Evolutionary conservation across 345 rosid genomes (phyloP).

Genomic region (Passiflora organensis): DNA sequence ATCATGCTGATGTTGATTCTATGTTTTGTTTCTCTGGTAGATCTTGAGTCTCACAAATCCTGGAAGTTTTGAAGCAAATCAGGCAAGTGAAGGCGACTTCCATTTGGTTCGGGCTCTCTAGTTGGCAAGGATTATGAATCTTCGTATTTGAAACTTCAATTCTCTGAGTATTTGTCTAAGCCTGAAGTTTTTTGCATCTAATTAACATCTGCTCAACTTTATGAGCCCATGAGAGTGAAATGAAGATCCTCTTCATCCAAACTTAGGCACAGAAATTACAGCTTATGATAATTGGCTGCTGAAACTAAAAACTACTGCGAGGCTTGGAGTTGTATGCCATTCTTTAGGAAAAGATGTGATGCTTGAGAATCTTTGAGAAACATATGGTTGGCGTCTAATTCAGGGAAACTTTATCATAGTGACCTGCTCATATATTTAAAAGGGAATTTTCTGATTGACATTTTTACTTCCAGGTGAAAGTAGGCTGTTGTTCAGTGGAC

Average conservation of each 20-base stretch:
- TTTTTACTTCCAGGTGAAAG: slow-evolving; percentile 59
- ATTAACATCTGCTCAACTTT: no score
- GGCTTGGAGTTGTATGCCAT: background rate
- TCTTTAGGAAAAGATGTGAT: background rate
- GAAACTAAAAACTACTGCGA: background rate
- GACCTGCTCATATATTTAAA: no score
- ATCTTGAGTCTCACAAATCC: slow-evolving; percentile 71
- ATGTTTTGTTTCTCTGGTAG: slow-evolving; percentile 28
- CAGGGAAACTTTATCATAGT: background rate
- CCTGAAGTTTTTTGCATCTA: background rate
- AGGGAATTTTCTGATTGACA: slow-evolving; percentile 7
- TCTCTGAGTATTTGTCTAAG: background rate
- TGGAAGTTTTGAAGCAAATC: slow-evolving; percentile 67
- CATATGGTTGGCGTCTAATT: background rate
- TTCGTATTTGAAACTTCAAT: background rate
- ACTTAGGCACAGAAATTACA: no score
- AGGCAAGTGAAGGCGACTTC: slow-evolving; percentile 30
- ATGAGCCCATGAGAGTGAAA: no score
- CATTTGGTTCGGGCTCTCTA: no score
- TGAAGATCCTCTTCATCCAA: no score
- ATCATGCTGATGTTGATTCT: no score
- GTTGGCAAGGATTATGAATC: slow-evolving; percentile 4
- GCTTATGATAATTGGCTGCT: no score
- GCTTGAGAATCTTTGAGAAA: background rate
- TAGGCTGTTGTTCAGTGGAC: slow-evolving; percentile 86